Base-by-base conservation (phyloP, 164 flowering plant species). In the Umbilicus rupestris region DNA sequence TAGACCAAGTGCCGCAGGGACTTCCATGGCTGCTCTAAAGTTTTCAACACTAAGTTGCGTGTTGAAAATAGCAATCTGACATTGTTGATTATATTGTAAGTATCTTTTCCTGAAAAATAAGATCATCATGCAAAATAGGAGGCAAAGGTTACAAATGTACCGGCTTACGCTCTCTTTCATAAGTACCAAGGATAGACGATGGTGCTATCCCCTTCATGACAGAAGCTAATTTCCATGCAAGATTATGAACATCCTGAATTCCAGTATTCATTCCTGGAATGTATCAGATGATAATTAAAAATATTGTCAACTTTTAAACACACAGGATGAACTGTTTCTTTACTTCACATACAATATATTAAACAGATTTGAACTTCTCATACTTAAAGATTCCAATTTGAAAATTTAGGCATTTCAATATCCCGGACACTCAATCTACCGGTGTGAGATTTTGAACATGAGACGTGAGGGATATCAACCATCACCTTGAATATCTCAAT, bases 1-100 rank as follows among this genome's bases (percentile, higher is more conserved):
- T 62, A 94, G 92, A 73, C 97, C 97, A 79, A 94, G 97, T 46
- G 97, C 89, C 72, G 94, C 79, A 73, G 99, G 99, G 71, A 94
- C 89, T 66, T 75, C 78, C 96, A 91, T 91, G 69, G 99, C 99
- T 71, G 97, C 96, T 81, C 75, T 89, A 70, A 87, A 94, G 78
- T 94, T 94, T 69, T 89, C 74, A 73, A 91, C 79, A 59, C 99
- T 91, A 65, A 94, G 88, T 49, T 70, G 78, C 5, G 99, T 94
- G 73, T 94, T 94, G 77, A 79, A 88, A 55, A 75, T 39, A 49
- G 97, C 96, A 75, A 91, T 83, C 97, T 87, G 86, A 39, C 11
- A 59, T 60, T 24, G 46, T 5, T 12, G 24, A n/a, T n/a, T 47
- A 47, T 47, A 47, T 47, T 5, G 24, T 47, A 47, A 47, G 55